Evolutionary conservation across 352 stramenopile species (phyloP), one percentile per base, ranked within the genome.

Genomic region (Peronospora belbahrii): DNA sequence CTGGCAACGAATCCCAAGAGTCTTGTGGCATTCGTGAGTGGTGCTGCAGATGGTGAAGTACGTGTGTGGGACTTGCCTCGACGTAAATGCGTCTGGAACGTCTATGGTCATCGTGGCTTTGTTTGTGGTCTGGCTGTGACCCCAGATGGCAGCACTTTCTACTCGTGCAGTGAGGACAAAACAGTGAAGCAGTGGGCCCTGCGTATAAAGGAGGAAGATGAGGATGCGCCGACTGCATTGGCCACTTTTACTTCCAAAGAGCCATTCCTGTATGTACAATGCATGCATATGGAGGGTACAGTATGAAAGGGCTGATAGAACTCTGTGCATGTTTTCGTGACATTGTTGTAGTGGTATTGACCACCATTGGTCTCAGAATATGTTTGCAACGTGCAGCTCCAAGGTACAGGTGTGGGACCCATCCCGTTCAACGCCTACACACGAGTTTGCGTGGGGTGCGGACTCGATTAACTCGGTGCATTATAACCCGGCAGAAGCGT

Each of bases 401-500:
- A 73, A 95, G 44, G 94, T 99, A 20, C 83, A 98, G 56, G 73
- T 99, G 10, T 99, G 97, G 97, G 87, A 97, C 59, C 83, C 89
- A 5, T 76, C 83, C 34, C 83, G 96, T 22, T 89, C 85, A 30
- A 84, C 95, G 33, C 95, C 96, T 6, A 94, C 97, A 28, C 88
- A 97, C 56, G 84, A 93, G 52, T 96, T 88, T 40, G 67, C 81
- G 22, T 97, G 91, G 88, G 89, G 92, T 42, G 85, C 93, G 5
- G 97, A 99, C 65, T 97, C 91, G 31, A 95, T 98, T 52, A 96
- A 88, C 36, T 95, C 69, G 18, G 81, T 86, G 51, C 73, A 87
- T 43, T 99, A 96, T 49, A 98, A 99, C 77, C 96, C 96, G 3
- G 86, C 93, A 0, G 97, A 99, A 65, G 70, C 80, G 15, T 88